Conservation (phyloP, 2,329 filamentous ascomycete species). For the Basipetospora sp. region DNA sequence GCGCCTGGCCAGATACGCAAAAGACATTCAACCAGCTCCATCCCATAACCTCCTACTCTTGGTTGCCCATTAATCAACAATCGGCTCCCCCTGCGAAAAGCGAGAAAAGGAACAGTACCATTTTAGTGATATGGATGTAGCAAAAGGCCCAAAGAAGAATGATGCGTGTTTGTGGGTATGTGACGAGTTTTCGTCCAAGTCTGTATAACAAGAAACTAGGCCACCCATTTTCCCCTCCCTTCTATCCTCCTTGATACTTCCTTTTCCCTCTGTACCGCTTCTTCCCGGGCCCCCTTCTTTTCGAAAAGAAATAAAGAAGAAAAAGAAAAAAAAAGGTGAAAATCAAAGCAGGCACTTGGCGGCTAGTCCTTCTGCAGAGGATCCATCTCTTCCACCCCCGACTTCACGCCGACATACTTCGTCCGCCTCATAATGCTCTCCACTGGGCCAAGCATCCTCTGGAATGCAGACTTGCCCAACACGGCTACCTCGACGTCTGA, state of each 20-base stretch:
- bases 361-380: constrained; percentile 34
- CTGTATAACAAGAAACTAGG: not conserved
- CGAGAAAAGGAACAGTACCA: no score
- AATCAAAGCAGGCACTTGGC: no score
- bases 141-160: not conserved
- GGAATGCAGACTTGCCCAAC: constrained; percentile 86
- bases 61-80: no score
- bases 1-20: no score
- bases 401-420: constrained; percentile 44
- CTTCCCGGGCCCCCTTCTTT: no score
- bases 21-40: no score
- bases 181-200: not conserved
- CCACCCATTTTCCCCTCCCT: not conserved
- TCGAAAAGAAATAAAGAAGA: not conserved
- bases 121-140: no score
- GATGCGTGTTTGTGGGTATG: not conserved
- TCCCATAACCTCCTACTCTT: no score
- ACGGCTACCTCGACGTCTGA: constrained; percentile 87
- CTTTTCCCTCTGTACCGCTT: no score
- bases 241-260: no score
- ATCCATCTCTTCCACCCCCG: constrained; percentile 52
- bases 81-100: no score
- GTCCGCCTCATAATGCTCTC: constrained; percentile 86
- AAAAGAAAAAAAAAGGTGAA: constrained; percentile 1
- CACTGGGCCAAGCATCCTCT: constrained; percentile 79